A percentile compares a stretch with the other conserved stretches of the same genome.
phyloP scores from a whole-genome alignment of 192 early-diverging fungal genomes.

The Coemansia sp. region DNA sequence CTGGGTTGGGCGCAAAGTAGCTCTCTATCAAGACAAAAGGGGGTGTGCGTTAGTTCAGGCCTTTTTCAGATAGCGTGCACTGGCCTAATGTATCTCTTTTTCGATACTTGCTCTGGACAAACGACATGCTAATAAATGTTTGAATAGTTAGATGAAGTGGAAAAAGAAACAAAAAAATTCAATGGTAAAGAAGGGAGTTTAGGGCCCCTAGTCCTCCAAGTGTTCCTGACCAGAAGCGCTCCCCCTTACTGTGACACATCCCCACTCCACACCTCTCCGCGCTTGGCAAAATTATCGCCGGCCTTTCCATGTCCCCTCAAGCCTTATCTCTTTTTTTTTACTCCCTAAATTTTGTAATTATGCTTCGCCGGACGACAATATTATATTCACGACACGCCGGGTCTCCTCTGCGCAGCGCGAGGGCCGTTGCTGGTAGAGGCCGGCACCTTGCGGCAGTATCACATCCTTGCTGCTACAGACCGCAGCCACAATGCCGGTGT shows the following conservation, averaged over 20 bases:
- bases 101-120: conserved; percentile 38
- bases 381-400: not conserved
- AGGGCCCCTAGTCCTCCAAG: not conserved
- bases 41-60: not conserved
- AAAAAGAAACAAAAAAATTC: not conserved
- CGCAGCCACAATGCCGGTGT: not conserved
- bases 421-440: not conserved
- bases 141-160: not conserved
- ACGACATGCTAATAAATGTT: conserved; percentile 16
- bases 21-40: conserved; percentile 18
- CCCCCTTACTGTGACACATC: not conserved
- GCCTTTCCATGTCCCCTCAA: too few species aligned
- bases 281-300: not conserved
- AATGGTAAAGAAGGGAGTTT: not conserved
- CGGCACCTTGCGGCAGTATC: not conserved
- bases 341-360: conserved; percentile 1
- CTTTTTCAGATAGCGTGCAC: not conserved
- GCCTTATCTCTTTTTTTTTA: not conserved
- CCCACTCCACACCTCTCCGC: not conserved
- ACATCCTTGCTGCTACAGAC: not conserved
- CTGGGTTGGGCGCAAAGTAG: conserved; percentile 69
- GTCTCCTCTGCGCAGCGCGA: not conserved
- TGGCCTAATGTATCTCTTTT: not conserved
- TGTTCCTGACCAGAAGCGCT: not conserved
- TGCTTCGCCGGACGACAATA: not conserved